Evolutionary conservation across 371 early-diverging fungal genomes (phyloP), one percentile per base, ranked within the genome.

Genomic region (Rhizopus delemar): DNA sequence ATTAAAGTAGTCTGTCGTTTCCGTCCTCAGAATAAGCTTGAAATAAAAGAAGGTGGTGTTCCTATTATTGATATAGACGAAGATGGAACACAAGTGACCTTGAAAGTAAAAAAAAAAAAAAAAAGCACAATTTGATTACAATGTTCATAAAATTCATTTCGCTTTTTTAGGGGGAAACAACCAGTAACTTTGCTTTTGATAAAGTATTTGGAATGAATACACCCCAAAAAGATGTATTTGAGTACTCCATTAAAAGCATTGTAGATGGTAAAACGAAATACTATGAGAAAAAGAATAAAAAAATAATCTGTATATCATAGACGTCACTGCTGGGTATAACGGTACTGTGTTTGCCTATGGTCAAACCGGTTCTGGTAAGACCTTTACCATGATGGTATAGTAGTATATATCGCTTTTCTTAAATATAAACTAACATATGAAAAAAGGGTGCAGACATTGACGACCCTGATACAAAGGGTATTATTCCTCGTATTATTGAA

Each of bases 271-370:
- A 59, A 43, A 15, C 15, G 8, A 43, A 35, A 5, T 32, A 33
- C 53, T 49, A 45, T 8, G 39, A 41, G 32, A 41, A 38, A 36
- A 36, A 36, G 11, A 8, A 36, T 36, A 11, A 43, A n/a, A 41
- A 43, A 43, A 43, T 5, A 43, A n/a, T n/a, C 4, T 49, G 5
- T 41, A 31, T 43, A 0, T 13, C 22, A 46, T 60, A 84, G 86
- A 86, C 71, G 86, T 90, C 54, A 86, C 89, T 66, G 86, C 87
- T 53, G 91, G 91, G 68, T 92, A 92, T 75, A 97, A 98, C 80
- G 98, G 98, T 49, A 98, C 99, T 5, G 94, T 99, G 15, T 98
- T 99, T 72, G 98, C 98, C 38, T 99, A 97, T 74, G 98, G 98
- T 63, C 98, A 97, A 73, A 97, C 97, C 2, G 98, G 99, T 62